Evolutionary conservation across 805 yeast species (phyloP), one percentile per base, ranked within the genome.

Genomic region (Wickerhamiella sergipiensis): DNA sequence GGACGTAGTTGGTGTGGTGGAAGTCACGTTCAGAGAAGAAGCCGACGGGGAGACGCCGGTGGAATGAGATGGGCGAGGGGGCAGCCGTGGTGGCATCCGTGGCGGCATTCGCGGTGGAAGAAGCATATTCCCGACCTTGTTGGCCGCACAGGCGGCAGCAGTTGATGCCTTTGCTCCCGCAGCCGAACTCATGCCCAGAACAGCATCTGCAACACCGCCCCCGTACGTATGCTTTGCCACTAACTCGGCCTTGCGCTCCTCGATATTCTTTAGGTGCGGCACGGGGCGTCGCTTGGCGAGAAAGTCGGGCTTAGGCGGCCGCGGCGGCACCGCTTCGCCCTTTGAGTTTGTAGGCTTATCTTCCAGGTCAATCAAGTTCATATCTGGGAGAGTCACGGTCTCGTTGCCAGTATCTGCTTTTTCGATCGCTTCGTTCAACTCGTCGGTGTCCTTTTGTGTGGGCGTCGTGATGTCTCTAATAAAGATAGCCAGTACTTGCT

Each of bases 401-500:
- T 64, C 33, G 9, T 29, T 29, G 15, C 15, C 15, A 29, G 39
- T 19, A n/a, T 6, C 51, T n/a, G 26, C 21, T 6, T 46, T 18
- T 12, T 39, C 45, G 10, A 24, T 24, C 8, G 47, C 23, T 18
- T 45, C 33, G 45, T 55, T 53, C 57, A 64, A 17, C 58, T 52
- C 10, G n/a, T 49, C 51, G 9, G 51, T 45, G 15, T 58, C 59
- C 57, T 54, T 57, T 57, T 63, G 62, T 51, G 60, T 29, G 23
- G 69, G 67, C n/a, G 52, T 54, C 3, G 66, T 62, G 51, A 94
- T 85, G 46, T 84, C 85, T 43, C 97, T 70, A 36, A 92, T 84
- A 62, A 79, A 89, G 4, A 92, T 85, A 0, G 83, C 94, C 21
- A 75, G 55, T 0, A 92, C 71, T 54, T 79, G 82, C 3, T 71